Conservation (phyloP, 257 asterid genomes). For the Solanum virginianum region DNA sequence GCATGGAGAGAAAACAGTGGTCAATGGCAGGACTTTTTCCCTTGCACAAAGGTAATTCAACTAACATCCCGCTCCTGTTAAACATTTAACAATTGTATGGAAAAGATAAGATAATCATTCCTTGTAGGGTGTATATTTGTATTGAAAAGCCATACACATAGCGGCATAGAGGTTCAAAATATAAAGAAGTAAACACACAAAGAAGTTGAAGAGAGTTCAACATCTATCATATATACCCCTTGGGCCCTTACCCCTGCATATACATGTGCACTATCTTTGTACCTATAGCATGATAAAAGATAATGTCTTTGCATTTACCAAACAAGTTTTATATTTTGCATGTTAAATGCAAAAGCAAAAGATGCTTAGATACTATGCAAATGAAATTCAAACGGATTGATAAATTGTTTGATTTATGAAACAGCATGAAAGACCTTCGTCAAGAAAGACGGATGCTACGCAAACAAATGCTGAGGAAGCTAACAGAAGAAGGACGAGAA, state of each 20-base stretch:
- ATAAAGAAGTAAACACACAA: too few species aligned
- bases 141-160: neutral
- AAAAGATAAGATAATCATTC: neutral
- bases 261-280: neutral
- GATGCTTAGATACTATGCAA: neutral
- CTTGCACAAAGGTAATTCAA: slow-evolving; percentile 50
- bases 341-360: neutral
- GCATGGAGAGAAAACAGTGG: slow-evolving; percentile 43
- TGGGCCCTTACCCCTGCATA: neutral
- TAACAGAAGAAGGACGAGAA: slow-evolving; percentile 65
- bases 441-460: slow-evolving; percentile 64
- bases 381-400: neutral
- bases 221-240: too few species aligned
- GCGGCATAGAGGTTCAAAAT: too few species aligned
- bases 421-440: slow-evolving; percentile 58
- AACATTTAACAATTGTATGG: neutral
- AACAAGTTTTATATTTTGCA: neutral
- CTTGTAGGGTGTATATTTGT: neutral
- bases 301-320: neutral
- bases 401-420: neutral
- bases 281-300: neutral
- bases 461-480: slow-evolving; percentile 65
- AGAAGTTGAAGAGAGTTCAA: too few species aligned
- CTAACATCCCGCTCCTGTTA: neutral
- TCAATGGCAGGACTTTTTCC: slow-evolving; percentile 44